Percentiles rank a stretch among this genome's conserved stretches.
Conservation (phyloP, 371 early-diverging fungal species). For the Saksenaea vasiformis region DNA sequence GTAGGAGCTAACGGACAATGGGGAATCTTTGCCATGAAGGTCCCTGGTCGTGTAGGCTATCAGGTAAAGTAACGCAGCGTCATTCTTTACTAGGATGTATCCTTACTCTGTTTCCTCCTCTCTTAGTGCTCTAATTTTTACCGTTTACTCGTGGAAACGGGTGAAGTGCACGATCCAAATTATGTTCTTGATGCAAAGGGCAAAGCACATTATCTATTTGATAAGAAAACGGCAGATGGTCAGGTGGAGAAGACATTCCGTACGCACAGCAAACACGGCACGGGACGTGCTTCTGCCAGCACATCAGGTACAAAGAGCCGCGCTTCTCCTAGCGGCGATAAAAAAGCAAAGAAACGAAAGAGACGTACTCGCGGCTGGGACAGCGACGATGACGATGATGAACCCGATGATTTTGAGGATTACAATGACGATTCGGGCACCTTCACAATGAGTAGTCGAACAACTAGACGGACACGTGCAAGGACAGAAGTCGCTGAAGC, state of each 20-base stretch:
- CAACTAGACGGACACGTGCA: constrained; percentile 23
- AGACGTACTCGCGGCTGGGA: constrained; percentile 32
- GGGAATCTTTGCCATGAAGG: constrained; percentile 91
- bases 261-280: constrained; percentile 59
- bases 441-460: constrained; percentile 47
- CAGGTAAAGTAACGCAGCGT: constrained; percentile 58
- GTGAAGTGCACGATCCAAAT: constrained; percentile 83
- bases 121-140: constrained; percentile 91
- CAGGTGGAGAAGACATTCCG: constrained; percentile 75
- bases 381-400: constrained; percentile 48
- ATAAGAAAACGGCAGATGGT: constrained; percentile 75
- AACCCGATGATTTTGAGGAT: constrained; percentile 53
- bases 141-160: constrained; percentile 78
- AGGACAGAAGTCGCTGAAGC: constrained; percentile 6
- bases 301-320: constrained; percentile 3
- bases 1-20: constrained; percentile 92
- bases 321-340: constrained; percentile 18
- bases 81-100: background rate
- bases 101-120: background rate
- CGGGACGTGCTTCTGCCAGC: background rate
- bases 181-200: constrained; percentile 85
- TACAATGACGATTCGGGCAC: constrained; percentile 61
- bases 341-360: constrained; percentile 24
- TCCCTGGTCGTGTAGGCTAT: constrained; percentile 94
- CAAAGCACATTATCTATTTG: constrained; percentile 84